Conservation (phyloP, 148 eudicot species). For the Rhododendron kiyosumense region DNA sequence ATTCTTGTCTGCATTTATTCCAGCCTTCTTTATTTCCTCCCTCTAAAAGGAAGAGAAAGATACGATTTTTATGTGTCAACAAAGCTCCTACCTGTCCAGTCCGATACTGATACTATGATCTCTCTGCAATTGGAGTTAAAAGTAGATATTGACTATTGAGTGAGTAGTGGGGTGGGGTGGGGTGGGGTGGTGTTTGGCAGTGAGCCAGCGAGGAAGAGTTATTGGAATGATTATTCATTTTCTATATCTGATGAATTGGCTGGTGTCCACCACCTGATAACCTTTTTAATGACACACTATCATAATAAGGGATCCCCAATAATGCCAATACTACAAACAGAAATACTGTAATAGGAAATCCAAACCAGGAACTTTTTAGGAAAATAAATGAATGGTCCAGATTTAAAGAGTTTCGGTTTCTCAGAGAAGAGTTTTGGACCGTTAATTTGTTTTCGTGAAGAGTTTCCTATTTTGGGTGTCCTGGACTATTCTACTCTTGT, state of each 20-base stretch:
- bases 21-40: neutral
- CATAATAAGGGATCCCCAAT: neutral
- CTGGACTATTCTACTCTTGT: too few species aligned
- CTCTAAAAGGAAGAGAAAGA: slow-evolving; percentile 26
- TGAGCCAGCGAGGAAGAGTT: slow-evolving; percentile 2
- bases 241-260: neutral
- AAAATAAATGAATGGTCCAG: too few species aligned
- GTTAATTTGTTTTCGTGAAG: too few species aligned
- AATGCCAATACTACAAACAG: neutral
- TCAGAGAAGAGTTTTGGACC: too few species aligned
- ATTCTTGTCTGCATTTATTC: slow-evolving; percentile 27
- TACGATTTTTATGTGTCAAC: neutral
- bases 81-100: neutral
- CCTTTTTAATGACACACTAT: neutral
- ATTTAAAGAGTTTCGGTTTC: too few species aligned
- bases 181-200: slow-evolving; percentile 3
- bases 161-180: neutral
- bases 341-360: too few species aligned
- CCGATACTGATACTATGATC: too few species aligned
- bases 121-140: neutral
- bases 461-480: too few species aligned
- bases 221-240: slow-evolving; percentile 3
- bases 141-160: neutral
- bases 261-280: neutral
- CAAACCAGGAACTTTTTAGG: too few species aligned